phyloP scores from a whole-genome alignment of 257 asterid genomes.

The Solanum bulbocastanum region DNA sequence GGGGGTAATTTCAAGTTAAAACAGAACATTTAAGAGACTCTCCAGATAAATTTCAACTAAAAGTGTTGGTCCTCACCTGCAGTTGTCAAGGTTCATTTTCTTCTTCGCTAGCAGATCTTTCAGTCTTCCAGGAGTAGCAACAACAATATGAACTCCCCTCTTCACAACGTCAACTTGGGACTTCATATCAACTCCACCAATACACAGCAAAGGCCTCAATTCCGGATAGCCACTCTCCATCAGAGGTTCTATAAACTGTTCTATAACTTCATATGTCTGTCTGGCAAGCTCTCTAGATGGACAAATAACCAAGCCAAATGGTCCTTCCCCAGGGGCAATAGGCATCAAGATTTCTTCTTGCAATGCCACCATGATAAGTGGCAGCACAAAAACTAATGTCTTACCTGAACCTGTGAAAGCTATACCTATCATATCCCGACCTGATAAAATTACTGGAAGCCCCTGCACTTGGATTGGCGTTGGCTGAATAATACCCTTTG shows the following conservation, averaged over 20 bases:
- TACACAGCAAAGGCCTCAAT: conserved; percentile 77
- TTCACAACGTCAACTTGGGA: conserved; percentile 77
- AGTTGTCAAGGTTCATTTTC: conserved; percentile 71
- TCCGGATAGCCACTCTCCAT: conserved; percentile 68
- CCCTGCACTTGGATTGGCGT: conserved; percentile 95
- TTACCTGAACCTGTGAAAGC: conserved; percentile 94
- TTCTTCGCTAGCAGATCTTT: conserved; percentile 87
- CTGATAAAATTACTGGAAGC: conserved; percentile 69
- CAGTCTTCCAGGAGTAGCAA: conserved; percentile 87
- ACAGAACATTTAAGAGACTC: background rate
- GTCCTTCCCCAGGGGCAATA: conserved; percentile 76
- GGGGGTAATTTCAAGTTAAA: background rate
- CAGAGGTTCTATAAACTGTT: conserved; percentile 61
- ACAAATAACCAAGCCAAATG: conserved; percentile 72
- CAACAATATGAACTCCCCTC: conserved; percentile 80
- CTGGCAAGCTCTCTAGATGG: conserved; percentile 90
- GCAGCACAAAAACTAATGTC: conserved; percentile 77
- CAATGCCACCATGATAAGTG: conserved; percentile 72
- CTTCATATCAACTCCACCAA: conserved; percentile 86
- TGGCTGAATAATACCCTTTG: conserved; percentile 78
- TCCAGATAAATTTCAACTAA: background rate
- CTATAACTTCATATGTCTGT: conserved; percentile 80
- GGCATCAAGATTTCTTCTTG: conserved; percentile 89
- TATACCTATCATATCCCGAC: conserved; percentile 88
- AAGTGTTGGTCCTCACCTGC: conserved; percentile 34